A percentile compares a stretch with the other conserved stretches of the same genome.
Evolutionary conservation across 805 yeast genomes (phyloP).

Genomic region (Candida ulmi): DNA sequence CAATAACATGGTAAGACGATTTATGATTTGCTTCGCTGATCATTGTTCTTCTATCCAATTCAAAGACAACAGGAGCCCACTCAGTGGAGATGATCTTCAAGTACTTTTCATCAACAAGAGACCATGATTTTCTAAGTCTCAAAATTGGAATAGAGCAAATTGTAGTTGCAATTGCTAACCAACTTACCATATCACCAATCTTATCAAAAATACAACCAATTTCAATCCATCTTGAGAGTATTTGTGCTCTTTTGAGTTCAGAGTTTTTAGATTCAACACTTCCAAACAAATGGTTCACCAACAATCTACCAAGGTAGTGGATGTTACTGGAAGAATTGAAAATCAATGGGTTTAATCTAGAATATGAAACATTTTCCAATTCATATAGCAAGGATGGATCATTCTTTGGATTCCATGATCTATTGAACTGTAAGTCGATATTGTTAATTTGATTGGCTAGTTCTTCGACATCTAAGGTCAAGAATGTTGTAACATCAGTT

Average conservation of each 20-base stretch:
- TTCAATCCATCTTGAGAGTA: conserved; percentile 79
- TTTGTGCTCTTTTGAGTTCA: conserved; percentile 48
- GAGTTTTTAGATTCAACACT: conserved; percentile 30
- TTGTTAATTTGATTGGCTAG: conserved; percentile 61
- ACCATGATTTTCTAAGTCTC: conserved; percentile 73
- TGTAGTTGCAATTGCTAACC: conserved; percentile 85
- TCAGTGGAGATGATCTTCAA: conserved; percentile 62
- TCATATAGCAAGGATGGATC: conserved; percentile 75
- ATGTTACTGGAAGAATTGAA: conserved; percentile 61
- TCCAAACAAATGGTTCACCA: conserved; percentile 63
- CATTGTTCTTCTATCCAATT: conserved; percentile 71
- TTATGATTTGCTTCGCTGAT: conserved; percentile 50
- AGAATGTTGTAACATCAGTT: conserved; percentile 38
- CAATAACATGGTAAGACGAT: conserved; percentile 66
- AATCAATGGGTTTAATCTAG: conserved; percentile 66
- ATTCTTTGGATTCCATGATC: conserved; percentile 69
- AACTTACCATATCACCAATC: conserved; percentile 87
- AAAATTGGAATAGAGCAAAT: conserved; percentile 79
- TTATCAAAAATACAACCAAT: conserved; percentile 73
- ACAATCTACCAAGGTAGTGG: conserved; percentile 72
- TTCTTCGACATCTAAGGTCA: conserved; percentile 45
- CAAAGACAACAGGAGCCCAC: conserved; percentile 93
- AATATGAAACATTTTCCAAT: conserved; percentile 24
- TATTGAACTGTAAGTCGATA: conserved; percentile 61
- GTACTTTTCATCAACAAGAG: conserved; percentile 52